Percentiles rank a stretch among this genome's conserved stretches.
Evolutionary conservation across 2,329 filamentous ascomycete species (phyloP).

Genomic region (Taxawa tesnikishii): DNA sequence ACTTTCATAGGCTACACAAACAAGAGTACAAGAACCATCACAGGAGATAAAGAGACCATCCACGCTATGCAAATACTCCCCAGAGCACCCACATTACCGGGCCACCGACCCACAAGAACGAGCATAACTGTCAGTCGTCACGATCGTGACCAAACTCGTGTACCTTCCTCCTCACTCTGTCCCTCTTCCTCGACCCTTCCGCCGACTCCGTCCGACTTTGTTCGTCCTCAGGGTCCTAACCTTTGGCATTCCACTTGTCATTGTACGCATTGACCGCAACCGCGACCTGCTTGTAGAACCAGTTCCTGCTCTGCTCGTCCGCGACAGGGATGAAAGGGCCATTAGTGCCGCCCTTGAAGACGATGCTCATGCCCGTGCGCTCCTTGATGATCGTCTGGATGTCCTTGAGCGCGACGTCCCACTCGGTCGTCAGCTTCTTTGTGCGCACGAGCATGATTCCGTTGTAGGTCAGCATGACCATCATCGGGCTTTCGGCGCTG

Average conservation of each 20-base stretch:
- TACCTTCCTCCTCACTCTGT: background rate
- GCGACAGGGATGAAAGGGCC: conserved; percentile 89
- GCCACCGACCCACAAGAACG: too few species aligned
- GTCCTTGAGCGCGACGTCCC: conserved; percentile 93
- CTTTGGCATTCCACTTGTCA: conserved; percentile 52
- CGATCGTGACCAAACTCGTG: too few species aligned
- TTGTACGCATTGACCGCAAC: conserved; percentile 57
- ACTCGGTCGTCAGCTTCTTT: conserved; percentile 75
- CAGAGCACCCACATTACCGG: too few species aligned
- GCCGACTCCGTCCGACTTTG: background rate
- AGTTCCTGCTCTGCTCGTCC: conserved; percentile 66
- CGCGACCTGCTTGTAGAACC: conserved; percentile 54
- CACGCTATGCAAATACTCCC: too few species aligned
- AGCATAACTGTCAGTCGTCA: too few species aligned
- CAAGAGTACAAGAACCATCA: too few species aligned
- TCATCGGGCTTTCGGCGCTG: conserved; percentile 40
- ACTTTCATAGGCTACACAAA: too few species aligned
- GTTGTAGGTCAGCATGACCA: conserved; percentile 49
- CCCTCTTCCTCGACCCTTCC: background rate
- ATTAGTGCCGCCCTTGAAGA: conserved; percentile 78
- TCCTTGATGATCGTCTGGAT: conserved; percentile 96
- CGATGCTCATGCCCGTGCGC: conserved; percentile 81
- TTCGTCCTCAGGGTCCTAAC: conserved; percentile 13
- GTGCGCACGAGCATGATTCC: conserved; percentile 85
- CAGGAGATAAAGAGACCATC: too few species aligned